phyloP scores from a whole-genome alignment of 805 yeast genomes.

The Ogataea trehaloabstinens region DNA sequence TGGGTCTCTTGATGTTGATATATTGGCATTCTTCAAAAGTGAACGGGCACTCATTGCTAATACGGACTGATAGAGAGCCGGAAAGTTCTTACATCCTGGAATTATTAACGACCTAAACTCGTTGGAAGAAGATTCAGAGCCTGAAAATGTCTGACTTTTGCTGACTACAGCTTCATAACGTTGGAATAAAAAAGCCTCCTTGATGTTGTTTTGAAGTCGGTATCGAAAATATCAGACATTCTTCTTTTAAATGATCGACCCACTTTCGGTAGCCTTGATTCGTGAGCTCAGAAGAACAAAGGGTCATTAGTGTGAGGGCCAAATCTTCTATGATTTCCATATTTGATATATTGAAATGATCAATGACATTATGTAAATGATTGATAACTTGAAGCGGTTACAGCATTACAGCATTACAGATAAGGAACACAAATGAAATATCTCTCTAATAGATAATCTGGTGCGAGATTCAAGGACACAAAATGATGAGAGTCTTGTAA shows the following conservation, averaged over 20 bases:
- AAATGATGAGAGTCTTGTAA: too few species aligned
- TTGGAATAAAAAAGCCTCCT: too few species aligned
- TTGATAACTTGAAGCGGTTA: conserved; percentile 32
- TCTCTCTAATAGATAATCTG: too few species aligned
- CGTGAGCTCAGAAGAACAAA: conserved; percentile 32
- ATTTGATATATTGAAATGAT: conserved; percentile 18
- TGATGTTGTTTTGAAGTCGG: not conserved
- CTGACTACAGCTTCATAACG: conserved; percentile 24
- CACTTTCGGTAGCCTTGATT: conserved; percentile 28
- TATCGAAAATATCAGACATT: conserved; percentile 25
- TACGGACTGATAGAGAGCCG: conserved; percentile 25
- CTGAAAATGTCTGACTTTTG: conserved; percentile 24
- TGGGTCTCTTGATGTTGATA: conserved; percentile 2
- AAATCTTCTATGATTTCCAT: conserved; percentile 27
- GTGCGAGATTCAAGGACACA: too few species aligned
- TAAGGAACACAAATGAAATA: too few species aligned
- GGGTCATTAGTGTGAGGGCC: conserved; percentile 25
- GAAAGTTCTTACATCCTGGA: conserved; percentile 24
- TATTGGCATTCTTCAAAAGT: conserved; percentile 19
- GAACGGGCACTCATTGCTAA: conserved; percentile 27
- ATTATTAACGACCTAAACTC: conserved; percentile 28
- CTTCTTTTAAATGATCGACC: conserved; percentile 31
- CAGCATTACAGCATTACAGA: too few species aligned
- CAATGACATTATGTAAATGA: conserved; percentile 27
- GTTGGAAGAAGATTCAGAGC: conserved; percentile 17